Conservation (phyloP, 306 rosid species). For the Pterocarpus santalinus region DNA sequence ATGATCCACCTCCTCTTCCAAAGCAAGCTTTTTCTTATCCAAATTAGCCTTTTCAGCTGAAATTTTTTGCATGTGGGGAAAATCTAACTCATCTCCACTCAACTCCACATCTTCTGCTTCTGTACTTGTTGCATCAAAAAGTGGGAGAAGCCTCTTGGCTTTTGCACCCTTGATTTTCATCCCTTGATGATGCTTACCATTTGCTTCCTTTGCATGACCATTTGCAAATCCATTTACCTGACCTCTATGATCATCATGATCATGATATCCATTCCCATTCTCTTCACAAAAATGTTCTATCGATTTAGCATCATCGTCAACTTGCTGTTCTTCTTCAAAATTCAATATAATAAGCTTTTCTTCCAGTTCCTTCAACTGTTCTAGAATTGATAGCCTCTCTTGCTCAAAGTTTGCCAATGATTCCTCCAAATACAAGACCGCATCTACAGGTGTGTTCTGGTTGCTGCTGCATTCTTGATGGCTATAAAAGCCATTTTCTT, state of each 20-base stretch:
- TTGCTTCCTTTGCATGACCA: constrained; percentile 68
- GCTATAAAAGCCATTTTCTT: constrained; percentile 63
- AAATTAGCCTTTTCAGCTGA: constrained; percentile 50
- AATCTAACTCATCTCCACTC: constrained; percentile 63
- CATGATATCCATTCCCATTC: constrained; percentile 81
- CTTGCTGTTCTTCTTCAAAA: constrained; percentile 64
- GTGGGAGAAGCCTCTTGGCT: constrained; percentile 64
- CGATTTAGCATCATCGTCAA: constrained; percentile 54
- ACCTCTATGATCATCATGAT: constrained; percentile 46
- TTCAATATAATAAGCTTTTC: constrained; percentile 81
- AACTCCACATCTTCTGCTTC: constrained; percentile 65
- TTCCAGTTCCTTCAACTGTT: constrained; percentile 84
- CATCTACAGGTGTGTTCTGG: constrained; percentile 84
- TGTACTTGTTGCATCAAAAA: constrained; percentile 68
- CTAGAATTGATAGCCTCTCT: constrained; percentile 84
- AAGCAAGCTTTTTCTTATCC: constrained; percentile 57
- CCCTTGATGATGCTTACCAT: constrained; percentile 72
- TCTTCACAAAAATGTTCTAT: constrained; percentile 53
- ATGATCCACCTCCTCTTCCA: constrained; percentile 71
- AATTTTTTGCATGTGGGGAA: constrained; percentile 45
- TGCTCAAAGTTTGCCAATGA: constrained; percentile 87
- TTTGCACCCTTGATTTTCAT: constrained; percentile 56
- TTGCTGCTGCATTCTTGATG: constrained; percentile 64
- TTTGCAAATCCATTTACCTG: constrained; percentile 66
- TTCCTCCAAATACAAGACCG: constrained; percentile 77